These are phyloP conservation scores for Chrysanthemum lavandulifolium DNA, from an alignment of 129 eudicot species.

Conservation along the genomic window DNA sequence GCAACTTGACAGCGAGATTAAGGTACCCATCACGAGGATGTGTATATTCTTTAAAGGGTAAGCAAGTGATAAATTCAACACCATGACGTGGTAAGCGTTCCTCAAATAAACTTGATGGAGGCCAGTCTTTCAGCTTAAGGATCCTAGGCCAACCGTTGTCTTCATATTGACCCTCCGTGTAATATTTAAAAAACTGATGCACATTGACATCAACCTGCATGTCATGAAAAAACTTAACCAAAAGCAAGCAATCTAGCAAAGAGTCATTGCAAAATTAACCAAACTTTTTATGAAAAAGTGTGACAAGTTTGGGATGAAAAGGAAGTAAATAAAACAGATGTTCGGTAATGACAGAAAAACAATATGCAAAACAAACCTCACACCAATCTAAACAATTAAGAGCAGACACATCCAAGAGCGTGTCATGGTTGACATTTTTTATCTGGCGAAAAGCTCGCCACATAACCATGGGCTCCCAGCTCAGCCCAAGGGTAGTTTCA, in stretches of 20 bases:
- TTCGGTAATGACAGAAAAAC: not conserved
- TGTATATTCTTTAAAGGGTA: constrained; percentile 78
- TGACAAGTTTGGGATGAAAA: too few species aligned
- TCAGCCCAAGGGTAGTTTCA: too few species aligned
- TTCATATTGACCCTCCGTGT: constrained; percentile 36
- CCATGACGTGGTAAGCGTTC: constrained; percentile 77
- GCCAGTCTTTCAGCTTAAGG: constrained; percentile 83
- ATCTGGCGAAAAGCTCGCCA: too few species aligned
- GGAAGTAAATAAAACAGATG: not conserved
- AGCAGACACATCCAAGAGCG: constrained; percentile 4
- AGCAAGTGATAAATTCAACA: constrained; percentile 55
- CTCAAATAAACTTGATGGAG: constrained; percentile 58
- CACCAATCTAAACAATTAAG: constrained; percentile 74
- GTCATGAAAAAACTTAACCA: too few species aligned
- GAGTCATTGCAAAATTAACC: too few species aligned
- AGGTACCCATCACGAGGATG: constrained; percentile 61
- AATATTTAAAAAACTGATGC: constrained; percentile 48
- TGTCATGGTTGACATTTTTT: too few species aligned
- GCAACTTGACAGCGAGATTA: constrained; percentile 58
- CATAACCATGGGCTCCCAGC: too few species aligned
- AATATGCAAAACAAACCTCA: constrained; percentile 48
- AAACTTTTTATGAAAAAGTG: too few species aligned
- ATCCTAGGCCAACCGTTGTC: constrained; percentile 42
- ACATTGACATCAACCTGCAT: constrained; percentile 59
- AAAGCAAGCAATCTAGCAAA: too few species aligned